Evolutionary conservation across 106 monocot genomes (phyloP), one percentile per base, ranked within the genome.

Genomic region (Agapanthus africanus): DNA sequence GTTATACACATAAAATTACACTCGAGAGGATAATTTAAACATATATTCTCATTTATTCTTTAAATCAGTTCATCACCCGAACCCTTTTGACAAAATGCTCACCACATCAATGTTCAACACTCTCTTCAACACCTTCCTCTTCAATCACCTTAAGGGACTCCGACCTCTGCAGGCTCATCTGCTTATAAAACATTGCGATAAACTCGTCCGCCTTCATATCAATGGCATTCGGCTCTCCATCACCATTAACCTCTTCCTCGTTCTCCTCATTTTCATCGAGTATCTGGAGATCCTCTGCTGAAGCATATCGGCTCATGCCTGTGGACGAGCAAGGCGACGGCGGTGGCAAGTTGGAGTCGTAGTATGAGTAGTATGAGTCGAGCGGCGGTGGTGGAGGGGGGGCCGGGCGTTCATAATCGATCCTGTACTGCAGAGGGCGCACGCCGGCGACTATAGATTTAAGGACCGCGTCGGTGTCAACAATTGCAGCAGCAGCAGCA

Each of bases 291-390:
- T 67, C 67, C 32, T 44, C 67, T 5, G 75, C 67, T 0, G 75
- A 75, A 3, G 75, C 75, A 35, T 75, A 75, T 15, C 67, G 52
- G 59, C 75, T 75, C 57, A 59, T 59, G 19, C 37, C 32, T 7
- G 41, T 67, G 11, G 67, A 67, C 35, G 57, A 42, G 40, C 57
- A 34, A 23, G 75, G 75, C 19, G 75, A 75, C 5, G 75, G 54
- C 3, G 74, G 67, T 1, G 67, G 75, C 57, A 59, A 18, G 14
- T 34, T 19, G 25, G 68, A 54, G 16, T 75, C 75, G n/a, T 75
- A 57, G 44, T 68, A 75, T 0, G 75, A 40, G 4, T 75, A 67
- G 19, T 60, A n/a, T 39, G 32, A n/a, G 34, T 8, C 16, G 21
- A 7, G 14, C 27, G 64, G 64, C 6, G 64, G 64, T 33, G 64